Evolutionary conservation across 495 filamentous ascomycete genomes (phyloP), one percentile per base, ranked within the genome.

Genomic region (Tuber calosporum): DNA sequence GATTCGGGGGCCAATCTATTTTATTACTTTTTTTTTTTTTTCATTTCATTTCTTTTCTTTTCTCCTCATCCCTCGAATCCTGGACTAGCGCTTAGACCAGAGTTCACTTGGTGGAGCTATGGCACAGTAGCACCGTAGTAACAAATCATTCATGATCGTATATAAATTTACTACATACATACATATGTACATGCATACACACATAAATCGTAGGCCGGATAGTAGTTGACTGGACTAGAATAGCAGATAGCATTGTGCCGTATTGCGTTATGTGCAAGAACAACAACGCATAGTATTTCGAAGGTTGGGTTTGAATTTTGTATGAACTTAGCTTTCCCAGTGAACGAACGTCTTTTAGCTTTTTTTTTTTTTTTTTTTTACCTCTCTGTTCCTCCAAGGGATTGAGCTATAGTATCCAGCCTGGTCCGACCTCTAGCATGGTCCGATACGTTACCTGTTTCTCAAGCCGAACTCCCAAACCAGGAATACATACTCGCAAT

Each of bases 71-170:
- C 19, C n/a, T 38, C 5, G 45, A 22, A 43, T 38, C n/a, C 62
- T 38, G 26, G 62, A 45, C 26, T 45, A 30, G 66, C 68, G 71
- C 69, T 72, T 75, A 74, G 73, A 74, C 68, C 73, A 68, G 42
- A 41, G 58, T 75, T 58, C 68, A 71, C 68, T 69, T 67, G n/a
- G 26, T 26, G 69, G 42, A 34, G 69, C n/a, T 62, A 73, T 36
- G 40, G 40, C 36, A 15, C 66, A 30, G 20, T 17, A 42, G 48
- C n/a, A n/a, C n/a, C n/a, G n/a, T 68, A 34, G 41, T 73, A 34
- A 34, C 42, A 34, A 53, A 48, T 11, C 70, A 17, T 45, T 26
- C 26, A 38, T 9, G 26, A 17, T 43, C n/a, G n/a, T 34, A 38
- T 39, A 69, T 68, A 69, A 15, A 72, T 15, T 69, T 36, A 34